Conservation (phyloP, 257 asterid species). For the Petrea volubilis region DNA sequence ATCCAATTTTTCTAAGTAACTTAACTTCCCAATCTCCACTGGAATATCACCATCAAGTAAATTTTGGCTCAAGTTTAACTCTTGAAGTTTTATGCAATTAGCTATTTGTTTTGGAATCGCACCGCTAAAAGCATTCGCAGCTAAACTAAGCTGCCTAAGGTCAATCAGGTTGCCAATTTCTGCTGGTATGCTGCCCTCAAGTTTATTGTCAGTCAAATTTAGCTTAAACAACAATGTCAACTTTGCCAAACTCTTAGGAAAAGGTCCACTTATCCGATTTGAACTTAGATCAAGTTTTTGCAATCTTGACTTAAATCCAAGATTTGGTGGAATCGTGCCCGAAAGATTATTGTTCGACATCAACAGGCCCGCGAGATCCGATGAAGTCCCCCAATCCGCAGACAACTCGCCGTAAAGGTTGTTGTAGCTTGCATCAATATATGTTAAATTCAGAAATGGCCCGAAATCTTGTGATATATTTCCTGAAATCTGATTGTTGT, state of each 20-base stretch:
- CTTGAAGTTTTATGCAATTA: conserved; percentile 9
- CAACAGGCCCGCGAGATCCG: conserved; percentile 14
- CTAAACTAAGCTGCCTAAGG: conserved; percentile 22
- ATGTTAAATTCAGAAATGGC: conserved; percentile 26
- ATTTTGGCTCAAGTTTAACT: conserved; percentile 34
- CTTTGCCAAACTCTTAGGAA: conserved; percentile 24
- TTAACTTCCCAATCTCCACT: conserved; percentile 21
- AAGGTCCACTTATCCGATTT: conserved; percentile 26
- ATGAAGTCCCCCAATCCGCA: conserved; percentile 28
- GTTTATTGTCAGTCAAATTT: conserved; percentile 20
- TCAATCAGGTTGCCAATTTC: conserved; percentile 18
- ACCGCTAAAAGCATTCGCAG: conserved; percentile 29
- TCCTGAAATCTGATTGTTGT: conserved; percentile 32
- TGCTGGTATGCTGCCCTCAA: conserved; percentile 30
- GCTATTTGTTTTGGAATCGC: conserved; percentile 30
- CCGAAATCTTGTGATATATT: conserved; percentile 32
- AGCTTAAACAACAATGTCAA: conserved; percentile 10
- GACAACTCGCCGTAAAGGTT: conserved; percentile 34
- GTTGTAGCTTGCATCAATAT: conserved; percentile 30
- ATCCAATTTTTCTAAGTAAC: conserved; percentile 23
- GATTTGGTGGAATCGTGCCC: conserved; percentile 29
- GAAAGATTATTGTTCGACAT: conserved; percentile 35
- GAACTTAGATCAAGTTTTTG: conserved; percentile 29
- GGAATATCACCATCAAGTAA: conserved; percentile 25
- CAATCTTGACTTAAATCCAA: conserved; percentile 20